Base-by-base conservation (phyloP, 768 basidiomycete species). In the Amanita pallidorosea region DNA sequence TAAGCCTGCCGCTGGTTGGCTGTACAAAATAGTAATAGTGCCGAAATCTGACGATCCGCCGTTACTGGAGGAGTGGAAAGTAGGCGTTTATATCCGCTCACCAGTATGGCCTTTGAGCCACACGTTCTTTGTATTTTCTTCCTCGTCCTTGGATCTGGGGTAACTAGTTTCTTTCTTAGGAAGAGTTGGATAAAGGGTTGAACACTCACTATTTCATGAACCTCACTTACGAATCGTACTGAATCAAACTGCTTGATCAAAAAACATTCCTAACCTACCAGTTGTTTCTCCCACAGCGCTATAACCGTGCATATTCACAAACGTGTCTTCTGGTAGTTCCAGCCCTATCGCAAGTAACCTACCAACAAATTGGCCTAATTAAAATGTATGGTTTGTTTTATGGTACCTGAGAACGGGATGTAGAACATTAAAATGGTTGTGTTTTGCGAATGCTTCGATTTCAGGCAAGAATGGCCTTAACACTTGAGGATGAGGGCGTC, bases 31-130 rank as follows among this genome's bases (percentile, higher is more conserved):
- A 2, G 75, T 78, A 43, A 84, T 64, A 8, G 68, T 71, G 7
- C 77, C 79, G 48, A 79, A 69, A 61, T 82, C 80, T 70, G 37
- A 34, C 29, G 15, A 31, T 3, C 22, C 5, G 12, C 22, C 5
- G 12, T 51, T n/a, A 22, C 18, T 37, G 34, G 17, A 38, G 20
- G 17, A 40, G 31, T n/a, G 13, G 6, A 12, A 38, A 17, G 36
- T 17, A 43, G 9, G 12, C 7, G 7, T 2, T 11, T 8, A 18
- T 33, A 43, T 27, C 4, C 13, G 52, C 59, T 6, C 41, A 76
- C 78, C 78, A 0, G 74, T 77, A 54, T 82, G 80, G 2, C 80
- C 79, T 53, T 82, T 79, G 8, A 80, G 62, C 76, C 76, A 81
- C 15, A 81, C 75, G 42, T 76, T 73, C 34, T 75, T 73, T 0